Evolutionary conservation across 2,329 filamentous ascomycete genomes (phyloP).

Genomic region (Bipolaris oryzae): DNA sequence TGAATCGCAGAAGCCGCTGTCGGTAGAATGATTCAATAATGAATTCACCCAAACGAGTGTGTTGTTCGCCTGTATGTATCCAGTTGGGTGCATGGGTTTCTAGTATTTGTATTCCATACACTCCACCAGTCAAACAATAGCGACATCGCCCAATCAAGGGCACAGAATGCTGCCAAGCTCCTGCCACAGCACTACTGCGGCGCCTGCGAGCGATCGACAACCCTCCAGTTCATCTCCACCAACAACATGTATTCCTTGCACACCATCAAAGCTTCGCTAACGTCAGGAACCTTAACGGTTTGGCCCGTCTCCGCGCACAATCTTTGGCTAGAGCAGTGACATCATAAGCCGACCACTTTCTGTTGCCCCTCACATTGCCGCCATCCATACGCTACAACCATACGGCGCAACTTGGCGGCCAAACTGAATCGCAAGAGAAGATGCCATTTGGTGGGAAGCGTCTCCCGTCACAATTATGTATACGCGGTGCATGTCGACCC

Average conservation of each 20-base stretch:
- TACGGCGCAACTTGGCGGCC: slow-evolving; percentile 13
- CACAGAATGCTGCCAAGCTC: slow-evolving; percentile 8
- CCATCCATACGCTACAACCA: slow-evolving; percentile 3
- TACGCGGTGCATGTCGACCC: slow-evolving; percentile 11
- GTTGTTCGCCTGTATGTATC: too few relatives aligned
- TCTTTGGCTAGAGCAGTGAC: slow-evolving; percentile 19
- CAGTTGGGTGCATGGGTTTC: too few relatives aligned
- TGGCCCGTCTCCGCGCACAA: slow-evolving; percentile 1
- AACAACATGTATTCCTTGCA: slow-evolving; percentile 18
- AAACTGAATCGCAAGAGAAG: background rate
- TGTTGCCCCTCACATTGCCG: slow-evolving; percentile 19
- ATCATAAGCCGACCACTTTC: slow-evolving; percentile 15
- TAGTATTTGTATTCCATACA: background rate
- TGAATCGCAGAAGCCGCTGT: too few relatives aligned
- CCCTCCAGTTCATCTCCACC: slow-evolving; percentile 13
- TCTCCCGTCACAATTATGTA: slow-evolving; percentile 5
- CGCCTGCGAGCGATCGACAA: slow-evolving; percentile 16
- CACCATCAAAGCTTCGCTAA: slow-evolving; percentile 16
- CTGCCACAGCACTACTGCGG: slow-evolving; percentile 4
- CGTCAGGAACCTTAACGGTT: slow-evolving; percentile 18
- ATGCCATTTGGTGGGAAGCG: slow-evolving; percentile 16
- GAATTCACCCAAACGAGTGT: too few relatives aligned
- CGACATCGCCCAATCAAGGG: background rate
- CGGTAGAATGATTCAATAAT: too few relatives aligned
- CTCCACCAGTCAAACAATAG: background rate